Evolutionary conservation across 2,329 filamentous ascomycete genomes (phyloP).

Genomic region (Exophiala phaeomuriformis): DNA sequence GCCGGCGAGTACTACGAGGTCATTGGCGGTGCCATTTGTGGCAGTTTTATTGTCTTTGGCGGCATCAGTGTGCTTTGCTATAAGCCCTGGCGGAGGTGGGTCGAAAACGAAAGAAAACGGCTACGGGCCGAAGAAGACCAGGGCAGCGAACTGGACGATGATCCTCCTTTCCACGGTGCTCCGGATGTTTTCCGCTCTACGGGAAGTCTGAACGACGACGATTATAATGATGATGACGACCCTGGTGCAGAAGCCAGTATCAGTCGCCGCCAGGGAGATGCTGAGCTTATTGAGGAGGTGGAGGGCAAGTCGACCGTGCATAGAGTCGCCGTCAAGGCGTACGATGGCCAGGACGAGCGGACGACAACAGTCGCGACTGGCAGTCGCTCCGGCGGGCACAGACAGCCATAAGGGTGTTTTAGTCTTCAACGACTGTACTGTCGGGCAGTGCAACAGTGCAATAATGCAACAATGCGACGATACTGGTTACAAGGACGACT

Average conservation of each 20-base stretch:
- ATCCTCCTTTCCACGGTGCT: neutral
- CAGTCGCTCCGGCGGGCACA: neutral
- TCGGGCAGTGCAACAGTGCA: too few species aligned
- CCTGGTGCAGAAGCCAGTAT: neutral
- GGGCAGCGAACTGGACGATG: neutral
- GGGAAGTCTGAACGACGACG: neutral
- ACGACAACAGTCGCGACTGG: neutral
- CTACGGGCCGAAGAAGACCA: constrained; percentile 3
- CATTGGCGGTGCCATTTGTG: constrained; percentile 80
- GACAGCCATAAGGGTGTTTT: too few species aligned
- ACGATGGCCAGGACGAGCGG: neutral
- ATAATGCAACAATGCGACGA: too few species aligned
- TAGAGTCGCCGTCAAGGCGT: constrained; percentile 1
- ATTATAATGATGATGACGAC: neutral
- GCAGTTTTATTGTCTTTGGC: constrained; percentile 71
- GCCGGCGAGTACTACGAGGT: constrained; percentile 77
- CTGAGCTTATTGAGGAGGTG: constrained; percentile 8
- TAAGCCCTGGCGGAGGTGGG: constrained; percentile 64
- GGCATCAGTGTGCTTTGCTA: constrained; percentile 67
- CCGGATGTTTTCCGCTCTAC: too few species aligned
- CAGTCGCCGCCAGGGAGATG: neutral
- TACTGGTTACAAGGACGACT: neutral
- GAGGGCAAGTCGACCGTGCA: neutral
- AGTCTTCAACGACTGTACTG: too few species aligned
- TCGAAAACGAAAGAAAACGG: constrained; percentile 37